phyloP scores from a whole-genome alignment of 768 basidiomycete genomes.

The Phylloporus arenicola region DNA sequence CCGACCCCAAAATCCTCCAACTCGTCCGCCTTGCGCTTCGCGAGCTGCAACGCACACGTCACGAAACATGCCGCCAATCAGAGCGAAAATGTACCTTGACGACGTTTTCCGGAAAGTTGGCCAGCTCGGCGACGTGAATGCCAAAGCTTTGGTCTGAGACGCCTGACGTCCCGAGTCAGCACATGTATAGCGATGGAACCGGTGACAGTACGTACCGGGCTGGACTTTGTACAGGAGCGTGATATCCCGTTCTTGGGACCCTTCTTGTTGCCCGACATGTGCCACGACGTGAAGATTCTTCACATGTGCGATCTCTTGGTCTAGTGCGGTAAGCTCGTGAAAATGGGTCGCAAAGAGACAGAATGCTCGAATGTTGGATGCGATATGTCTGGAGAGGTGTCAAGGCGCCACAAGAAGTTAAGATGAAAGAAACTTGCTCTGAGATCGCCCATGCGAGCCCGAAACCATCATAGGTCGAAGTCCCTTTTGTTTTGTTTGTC shows the following conservation, averaged over 20 bases:
- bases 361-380: constrained; percentile 75
- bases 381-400: constrained; percentile 66
- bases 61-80: background rate
- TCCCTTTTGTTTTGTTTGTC: constrained; percentile 47
- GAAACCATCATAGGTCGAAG: constrained; percentile 96
- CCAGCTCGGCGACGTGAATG: constrained; percentile 96
- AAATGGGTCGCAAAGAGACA: constrained; percentile 98
- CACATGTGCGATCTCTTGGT: constrained; percentile 80
- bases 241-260: constrained; percentile 63
- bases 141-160: constrained; percentile 97
- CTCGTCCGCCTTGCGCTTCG: constrained; percentile 89
- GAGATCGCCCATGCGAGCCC: constrained; percentile 98
- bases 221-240: constrained; percentile 70
- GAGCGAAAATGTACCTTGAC: constrained; percentile 54
- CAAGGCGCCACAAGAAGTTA: background rate
- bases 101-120: constrained; percentile 94
- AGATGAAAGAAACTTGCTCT: constrained; percentile 52
- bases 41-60: constrained; percentile 47
- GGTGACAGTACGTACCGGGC: constrained; percentile 51
- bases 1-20: constrained; percentile 73
- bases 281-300: constrained; percentile 96
- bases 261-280: constrained; percentile 59
- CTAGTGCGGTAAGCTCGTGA: constrained; percentile 90
- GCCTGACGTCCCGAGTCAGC: constrained; percentile 38
- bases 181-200: too few species aligned